Base-by-base conservation (phyloP, 768 basidiomycete genomes). In the Suillus occidentalis region DNA sequence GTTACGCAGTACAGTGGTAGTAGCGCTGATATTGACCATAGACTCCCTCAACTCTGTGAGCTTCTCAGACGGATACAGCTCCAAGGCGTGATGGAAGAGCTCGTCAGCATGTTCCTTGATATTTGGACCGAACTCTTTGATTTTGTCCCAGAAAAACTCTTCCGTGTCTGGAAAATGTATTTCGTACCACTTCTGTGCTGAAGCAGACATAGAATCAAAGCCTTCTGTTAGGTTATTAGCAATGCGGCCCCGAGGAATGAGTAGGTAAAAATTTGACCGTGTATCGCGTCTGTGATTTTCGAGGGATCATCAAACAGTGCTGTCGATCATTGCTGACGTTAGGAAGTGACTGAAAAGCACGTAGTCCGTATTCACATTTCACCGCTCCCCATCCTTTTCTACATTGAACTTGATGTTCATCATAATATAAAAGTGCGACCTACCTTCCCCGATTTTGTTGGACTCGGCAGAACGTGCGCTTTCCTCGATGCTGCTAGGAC, bases 211-310 rank as follows among this genome's bases (percentile, higher is more conserved):
- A 18, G 40, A 42, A 59, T 59, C 25, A 42, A 42, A 25, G 13
- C 7, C 37, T 28, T 59, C 58, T 59, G 39, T 59, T 28, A 42
- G 25, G 12, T 28, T 42, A 22, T 59, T 18, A 59, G 18, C 31
- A 20, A 39, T 39, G 3, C 31, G 31, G 31, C 39, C 39, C 18
- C 40, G 2, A 42, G 22, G 28, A 28, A 25, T 28, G 39, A 40
- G 10, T 20, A 59, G 39, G 22, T 42, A 10, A 59, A 28, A 59
- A 59, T 40, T 40, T 59, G 57, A 59, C 57, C 57, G 25, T 59
- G 16, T 42, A 59, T 25, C 4, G 57, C 16, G 0, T 39, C 57
- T 7, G 22, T 25, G 22, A 59, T 16, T 28, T 59, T 10, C 1
- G 39, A 18, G n/a, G 57, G 39, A 16, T 40, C 16, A 16, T 58